These are phyloP conservation scores for Xerocomellus amylosporus DNA, from an alignment of 768 basidiomycete species.

Conservation along the genomic window DNA sequence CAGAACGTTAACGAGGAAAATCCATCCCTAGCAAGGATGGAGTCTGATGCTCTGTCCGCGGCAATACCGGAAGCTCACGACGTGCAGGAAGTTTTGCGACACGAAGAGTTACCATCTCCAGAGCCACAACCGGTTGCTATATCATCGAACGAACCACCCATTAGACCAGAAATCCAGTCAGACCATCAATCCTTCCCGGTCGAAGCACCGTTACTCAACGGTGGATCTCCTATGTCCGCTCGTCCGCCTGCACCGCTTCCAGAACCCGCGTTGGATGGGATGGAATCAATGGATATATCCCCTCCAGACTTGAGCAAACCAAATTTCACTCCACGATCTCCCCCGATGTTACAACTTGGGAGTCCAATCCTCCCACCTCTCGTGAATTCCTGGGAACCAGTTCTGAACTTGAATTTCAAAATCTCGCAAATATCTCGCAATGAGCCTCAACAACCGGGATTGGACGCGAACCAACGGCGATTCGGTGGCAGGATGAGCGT, in stretches of 20 bases:
- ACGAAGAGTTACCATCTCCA: neutral
- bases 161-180: neutral
- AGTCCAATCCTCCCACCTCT: slow-evolving; percentile 11
- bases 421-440: neutral
- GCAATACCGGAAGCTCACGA: neutral
- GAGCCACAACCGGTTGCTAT: neutral
- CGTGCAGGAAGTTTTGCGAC: neutral
- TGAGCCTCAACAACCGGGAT: neutral
- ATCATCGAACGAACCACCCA: neutral
- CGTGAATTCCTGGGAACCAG: slow-evolving; percentile 11
- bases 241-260: neutral
- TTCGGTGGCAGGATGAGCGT: slow-evolving; percentile 21
- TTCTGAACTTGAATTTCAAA: slow-evolving; percentile 19
- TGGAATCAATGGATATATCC: slow-evolving; percentile 1
- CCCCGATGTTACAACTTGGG: neutral
- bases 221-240: neutral
- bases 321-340: neutral
- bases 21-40: neutral
- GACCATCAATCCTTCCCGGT: neutral
- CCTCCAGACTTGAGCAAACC: neutral
- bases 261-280: neutral
- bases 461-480: neutral
- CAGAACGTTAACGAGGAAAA: slow-evolving; percentile 2
- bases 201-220: neutral
- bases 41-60: neutral